A percentile compares a stretch with the other conserved stretches of the same genome.
phyloP scores from a whole-genome alignment of 768 basidiomycete species.

The Russula olivacea region DNA sequence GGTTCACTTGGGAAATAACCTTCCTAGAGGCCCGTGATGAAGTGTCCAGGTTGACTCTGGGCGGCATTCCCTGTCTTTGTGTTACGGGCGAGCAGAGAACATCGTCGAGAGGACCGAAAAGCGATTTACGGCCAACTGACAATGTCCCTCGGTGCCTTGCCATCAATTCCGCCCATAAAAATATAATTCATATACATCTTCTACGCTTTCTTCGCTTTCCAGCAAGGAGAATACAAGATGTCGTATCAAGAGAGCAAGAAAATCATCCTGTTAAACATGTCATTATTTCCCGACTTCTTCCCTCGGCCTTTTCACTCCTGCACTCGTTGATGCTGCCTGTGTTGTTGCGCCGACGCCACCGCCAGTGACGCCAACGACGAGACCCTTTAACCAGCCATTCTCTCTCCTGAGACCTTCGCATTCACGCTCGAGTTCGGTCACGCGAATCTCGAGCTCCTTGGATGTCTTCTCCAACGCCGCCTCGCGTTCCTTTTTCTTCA shows the following conservation, averaged over 20 bases:
- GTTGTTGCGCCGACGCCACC: constrained; percentile 55
- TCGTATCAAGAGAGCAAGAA: neutral
- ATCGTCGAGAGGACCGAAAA: constrained; percentile 7
- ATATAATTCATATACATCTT: neutral
- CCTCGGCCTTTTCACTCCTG: constrained; percentile 26
- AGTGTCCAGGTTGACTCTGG: constrained; percentile 14
- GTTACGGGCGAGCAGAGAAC: constrained; percentile 2
- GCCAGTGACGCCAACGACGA: constrained; percentile 84
- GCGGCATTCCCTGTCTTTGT: constrained; percentile 14
- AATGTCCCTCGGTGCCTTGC: neutral
- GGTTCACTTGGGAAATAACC: neutral
- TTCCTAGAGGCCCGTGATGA: neutral
- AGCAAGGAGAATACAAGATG: neutral
- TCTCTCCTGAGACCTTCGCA: constrained; percentile 84
- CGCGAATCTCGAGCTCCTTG: constrained; percentile 77
- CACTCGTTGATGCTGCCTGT: constrained; percentile 1
- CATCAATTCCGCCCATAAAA: neutral
- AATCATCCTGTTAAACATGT: neutral
- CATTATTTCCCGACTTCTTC: constrained; percentile 21
- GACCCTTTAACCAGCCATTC: constrained; percentile 88
- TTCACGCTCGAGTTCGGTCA: constrained; percentile 81
- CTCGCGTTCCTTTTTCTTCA: constrained; percentile 96
- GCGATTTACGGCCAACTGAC: neutral
- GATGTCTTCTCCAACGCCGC: constrained; percentile 78
- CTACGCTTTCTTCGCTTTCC: neutral